Conservation (phyloP, 139 green algal species). For the Haematococcus lacustris region DNA sequence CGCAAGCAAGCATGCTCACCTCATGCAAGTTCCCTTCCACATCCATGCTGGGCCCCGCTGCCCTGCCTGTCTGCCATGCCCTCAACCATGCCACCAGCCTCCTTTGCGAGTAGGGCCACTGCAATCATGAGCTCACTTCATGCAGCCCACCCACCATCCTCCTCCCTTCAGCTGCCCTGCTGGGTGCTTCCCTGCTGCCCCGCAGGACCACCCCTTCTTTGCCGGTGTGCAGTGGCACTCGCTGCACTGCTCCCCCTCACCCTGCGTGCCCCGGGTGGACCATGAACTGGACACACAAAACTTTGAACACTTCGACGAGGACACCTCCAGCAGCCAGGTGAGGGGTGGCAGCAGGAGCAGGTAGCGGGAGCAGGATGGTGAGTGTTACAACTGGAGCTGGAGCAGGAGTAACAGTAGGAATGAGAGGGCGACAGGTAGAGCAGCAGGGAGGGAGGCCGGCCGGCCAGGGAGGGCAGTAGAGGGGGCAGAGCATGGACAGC, state of each 20-base stretch:
- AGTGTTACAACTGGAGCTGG: neutral
- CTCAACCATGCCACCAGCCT: too few relatives aligned
- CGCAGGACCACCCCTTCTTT: slow-evolving; percentile 87
- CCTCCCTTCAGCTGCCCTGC: too few relatives aligned
- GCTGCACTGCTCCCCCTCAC: slow-evolving; percentile 56
- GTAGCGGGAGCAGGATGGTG: neutral
- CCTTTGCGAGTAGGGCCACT: too few relatives aligned
- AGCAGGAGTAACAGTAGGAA: neutral
- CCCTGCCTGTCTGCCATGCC: too few relatives aligned
- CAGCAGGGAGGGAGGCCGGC: neutral
- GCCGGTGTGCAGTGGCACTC: slow-evolving; percentile 72
- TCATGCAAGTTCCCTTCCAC: too few relatives aligned
- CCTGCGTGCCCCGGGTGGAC: slow-evolving; percentile 72
- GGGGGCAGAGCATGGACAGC: neutral
- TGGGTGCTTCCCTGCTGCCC: neutral
- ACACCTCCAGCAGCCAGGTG: slow-evolving; percentile 12
- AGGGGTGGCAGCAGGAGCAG: neutral
- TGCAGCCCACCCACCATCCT: too few relatives aligned
- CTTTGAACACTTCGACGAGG: slow-evolving; percentile 96
- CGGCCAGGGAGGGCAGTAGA: neutral
- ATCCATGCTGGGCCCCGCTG: too few relatives aligned
- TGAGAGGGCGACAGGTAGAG: neutral
- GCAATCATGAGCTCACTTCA: too few relatives aligned
- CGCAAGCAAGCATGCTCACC: too few relatives aligned
- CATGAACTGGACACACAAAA: slow-evolving; percentile 95